Evolutionary conservation across 2,329 filamentous ascomycete species (phyloP).

Genomic region (Apiospora marii): DNA sequence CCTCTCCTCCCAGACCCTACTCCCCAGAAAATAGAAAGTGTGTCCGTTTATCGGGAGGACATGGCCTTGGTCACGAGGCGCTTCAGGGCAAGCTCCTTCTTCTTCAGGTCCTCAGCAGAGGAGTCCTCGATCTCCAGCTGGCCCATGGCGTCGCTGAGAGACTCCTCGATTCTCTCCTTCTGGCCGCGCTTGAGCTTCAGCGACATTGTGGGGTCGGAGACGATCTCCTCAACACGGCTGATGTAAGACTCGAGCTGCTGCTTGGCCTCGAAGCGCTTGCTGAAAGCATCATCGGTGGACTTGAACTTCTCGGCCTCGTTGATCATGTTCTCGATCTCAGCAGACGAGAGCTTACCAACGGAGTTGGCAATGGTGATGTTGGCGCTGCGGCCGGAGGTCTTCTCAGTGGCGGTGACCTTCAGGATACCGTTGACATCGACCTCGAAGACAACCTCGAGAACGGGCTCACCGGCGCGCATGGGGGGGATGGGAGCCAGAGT

Average conservation of each 20-base stretch:
- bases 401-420: conserved; percentile 99
- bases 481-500: conserved; percentile 88
- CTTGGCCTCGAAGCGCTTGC: conserved; percentile 98
- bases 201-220: conserved; percentile 94
- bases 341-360: conserved; percentile 93
- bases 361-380: conserved; percentile 99
- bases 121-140: conserved; percentile 96
- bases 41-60: conserved; percentile 77
- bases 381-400: conserved; percentile 95
- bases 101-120: conserved; percentile 93
- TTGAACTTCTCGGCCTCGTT: conserved; percentile 98
- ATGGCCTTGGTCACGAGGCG: conserved; percentile 98
- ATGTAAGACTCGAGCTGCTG: conserved; percentile 99
- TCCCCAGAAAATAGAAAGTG: conserved; percentile 28
- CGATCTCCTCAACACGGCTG: conserved; percentile 96
- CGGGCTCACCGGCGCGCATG: conserved; percentile 93
- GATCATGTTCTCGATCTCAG: conserved; percentile 98
- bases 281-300: conserved; percentile 96
- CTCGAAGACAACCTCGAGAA: conserved; percentile 98
- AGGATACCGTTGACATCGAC: conserved; percentile 99
- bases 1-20: conserved; percentile 30
- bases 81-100: conserved; percentile 99
- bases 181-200: conserved; percentile 98
- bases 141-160: conserved; percentile 96
- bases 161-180: conserved; percentile 99